Conservation (phyloP, 768 basidiomycete species). For the Suillus tomentosus region DNA sequence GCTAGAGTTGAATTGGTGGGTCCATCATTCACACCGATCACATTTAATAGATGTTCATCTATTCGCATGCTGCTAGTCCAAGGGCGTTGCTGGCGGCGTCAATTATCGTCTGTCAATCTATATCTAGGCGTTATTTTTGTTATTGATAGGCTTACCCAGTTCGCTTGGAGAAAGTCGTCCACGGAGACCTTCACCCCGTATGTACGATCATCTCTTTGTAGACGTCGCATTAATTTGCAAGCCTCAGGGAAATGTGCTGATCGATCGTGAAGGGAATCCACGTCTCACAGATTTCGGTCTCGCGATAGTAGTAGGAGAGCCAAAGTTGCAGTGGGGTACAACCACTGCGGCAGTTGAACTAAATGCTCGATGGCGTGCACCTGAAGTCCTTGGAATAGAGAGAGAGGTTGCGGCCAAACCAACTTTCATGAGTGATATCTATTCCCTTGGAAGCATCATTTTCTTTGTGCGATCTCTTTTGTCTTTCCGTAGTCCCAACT, state of each 20-base stretch:
- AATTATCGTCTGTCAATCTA: conserved; percentile 13
- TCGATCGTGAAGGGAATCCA: conserved; percentile 29
- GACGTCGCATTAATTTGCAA: background rate
- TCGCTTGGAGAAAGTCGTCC: conserved; percentile 15
- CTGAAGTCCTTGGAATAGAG: conserved; percentile 32
- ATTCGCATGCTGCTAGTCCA: conserved; percentile 8
- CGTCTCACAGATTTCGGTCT: conserved; percentile 48
- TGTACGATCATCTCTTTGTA: conserved; percentile 10
- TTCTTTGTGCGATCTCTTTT: conserved; percentile 4
- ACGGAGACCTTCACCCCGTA: conserved; percentile 20
- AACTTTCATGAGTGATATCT: conserved; percentile 39
- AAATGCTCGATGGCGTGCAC: conserved; percentile 46
- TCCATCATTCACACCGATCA: background rate
- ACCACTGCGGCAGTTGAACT: conserved; percentile 35
- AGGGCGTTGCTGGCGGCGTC: conserved; percentile 18
- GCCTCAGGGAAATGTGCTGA: conserved; percentile 21
- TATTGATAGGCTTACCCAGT: conserved; percentile 12
- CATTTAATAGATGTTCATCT: background rate
- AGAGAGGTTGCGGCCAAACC: background rate
- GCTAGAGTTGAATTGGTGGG: background rate
- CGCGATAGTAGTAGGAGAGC: conserved; percentile 39
- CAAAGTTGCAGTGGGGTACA: conserved; percentile 21
- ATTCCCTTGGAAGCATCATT: conserved; percentile 34
- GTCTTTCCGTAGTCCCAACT: background rate
- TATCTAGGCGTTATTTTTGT: background rate